Evolutionary conservation across 441 rosid genomes (phyloP), one percentile per base, ranked within the genome.

Genomic region (Gossypium davidsonii): DNA sequence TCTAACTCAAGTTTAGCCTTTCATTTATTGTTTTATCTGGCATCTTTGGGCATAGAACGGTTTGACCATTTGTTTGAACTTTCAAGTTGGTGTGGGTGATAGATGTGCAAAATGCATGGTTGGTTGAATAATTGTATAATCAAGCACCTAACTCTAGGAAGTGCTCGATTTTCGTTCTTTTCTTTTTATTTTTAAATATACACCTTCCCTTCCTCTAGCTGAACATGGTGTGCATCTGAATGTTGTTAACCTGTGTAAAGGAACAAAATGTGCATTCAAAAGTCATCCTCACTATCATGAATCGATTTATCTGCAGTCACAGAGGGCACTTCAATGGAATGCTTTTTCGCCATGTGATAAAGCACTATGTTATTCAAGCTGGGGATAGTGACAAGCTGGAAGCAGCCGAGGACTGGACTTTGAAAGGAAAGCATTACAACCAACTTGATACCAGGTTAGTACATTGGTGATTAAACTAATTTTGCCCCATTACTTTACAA

Each of bases 281-380:
- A n/a, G 11, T 28, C 62, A 58, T 66, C 62, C 61, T 46, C 58
- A 73, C 52, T 44, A 66, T 58, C 57, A 12, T 70, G 39, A 62
- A 65, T 62, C 68, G 49, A 64, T 48, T 74, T 46, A 48, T 73
- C 70, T 65, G 85, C 85, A 89, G 93, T 82, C 88, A 84, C 77
- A 87, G 78, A 73, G 91, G 91, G 61, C 80, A 81, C 58, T 85
- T 85, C 80, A 85, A 73, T 75, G 91, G 89, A 26, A 82, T 85
- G 83, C 81, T 79, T 77, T 85, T 89, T 51, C 83, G 71, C 31
- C 84, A 74, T 62, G 87, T 87, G 51, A 83, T 89, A 56, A 87
- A 89, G 79, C 87, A 84, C 74, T 85, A 77, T 63, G 78, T 87
- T 70, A 84, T 89, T 80, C 89, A 85, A 81, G 91, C 85, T 21